Evolutionary conservation across 805 yeast species (phyloP), one percentile per base, ranked within the genome.

Genomic region (Ogataea pilisensis): DNA sequence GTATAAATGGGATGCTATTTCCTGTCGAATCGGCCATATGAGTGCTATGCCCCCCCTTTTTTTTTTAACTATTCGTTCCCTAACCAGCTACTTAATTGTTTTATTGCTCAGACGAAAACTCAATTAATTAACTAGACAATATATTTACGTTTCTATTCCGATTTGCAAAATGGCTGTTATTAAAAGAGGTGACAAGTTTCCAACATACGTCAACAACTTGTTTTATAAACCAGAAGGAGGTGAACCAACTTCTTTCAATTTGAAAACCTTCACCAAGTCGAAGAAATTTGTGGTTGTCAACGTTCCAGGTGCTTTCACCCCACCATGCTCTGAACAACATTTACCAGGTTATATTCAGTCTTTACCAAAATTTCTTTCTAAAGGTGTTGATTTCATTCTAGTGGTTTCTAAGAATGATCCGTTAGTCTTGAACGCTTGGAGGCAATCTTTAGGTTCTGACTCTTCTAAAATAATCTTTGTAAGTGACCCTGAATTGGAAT

Each of bases 251-350:
- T 47, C 50, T 8, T 61, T 63, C 33, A 65, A 70, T 41, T 58
- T 69, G 37, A 56, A 56, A 18, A 49, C 53, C 25, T 50, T 48
- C 35, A 56, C 65, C 28, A 50, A 59, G 45, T 60, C 62, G 37
- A 77, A 78, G 68, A 78, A 72, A 53, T 76, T 82, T 25, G 78
- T 85, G 32, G 68, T 85, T 52, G 86, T 87, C 25, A 73, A 84
- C 44, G 89, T 85, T 26, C 93, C 95, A 46, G 95, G 90, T 47
- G 93, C 95, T 9, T 86, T 85, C 72, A 85, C 95, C 21, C 95
- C 91, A 42, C 78, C 91, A 7, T 85, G 93, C 64, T 72, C 85
- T 36, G 76, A 73, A 37, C 70, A 75, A 53, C 93, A 84, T 63
- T 73, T 84, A 45, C 91, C 91, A 42, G 85, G 80, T 19, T 82